Base-by-base conservation (phyloP, 306 rosid species). In the Clitoria ternatea region DNA sequence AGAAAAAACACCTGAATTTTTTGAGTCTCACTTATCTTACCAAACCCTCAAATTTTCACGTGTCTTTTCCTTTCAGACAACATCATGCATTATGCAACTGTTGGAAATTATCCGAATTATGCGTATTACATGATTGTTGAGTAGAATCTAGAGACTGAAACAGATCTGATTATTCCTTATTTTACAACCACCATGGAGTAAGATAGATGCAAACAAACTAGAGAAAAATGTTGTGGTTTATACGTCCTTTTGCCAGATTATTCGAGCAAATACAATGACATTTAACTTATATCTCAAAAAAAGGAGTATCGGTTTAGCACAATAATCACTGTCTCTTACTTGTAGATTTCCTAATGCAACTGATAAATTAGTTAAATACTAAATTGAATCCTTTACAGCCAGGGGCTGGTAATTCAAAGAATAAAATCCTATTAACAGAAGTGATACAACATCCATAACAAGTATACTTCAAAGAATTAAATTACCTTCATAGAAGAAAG, bases 331-430 rank as follows among this genome's bases (percentile, higher is more conserved):
- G 73, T 74, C 66, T 27, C 67, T 59, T 3, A 53, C 71, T 80
- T 37, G 30, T 55, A 75, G 52, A 63, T 45, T 4, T 27, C 61
- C 78, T 75, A 61, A 67, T 14, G 60, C 43, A 67, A 44, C 69
- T 42, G 35, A 77, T 52, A 66, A 66, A 40, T 70, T 63, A 80
- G 45, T 69, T 29, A 76, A 53, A 76, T 71, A 59, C 68, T 74
- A 71, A 71, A 70, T 14, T 15, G 52, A 37, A 67, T 80, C 78
- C 70, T 71, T 71, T 37, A 56, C 32, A 4, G 26, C 72, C 79
- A 59, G 59, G 29, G 71, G 48, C 59, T 59, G 68, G 69, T 36
- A 76, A 43, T 53, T 67, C n/a, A 81, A 81, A 81, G 70, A 77
- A 81, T 61, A 72, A 11, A 52, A 61, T 49, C 22, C 75, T 66